Evolutionary conservation across 352 stramenopile species (phyloP).

Genomic region (Pelagophyceae sp.): DNA sequence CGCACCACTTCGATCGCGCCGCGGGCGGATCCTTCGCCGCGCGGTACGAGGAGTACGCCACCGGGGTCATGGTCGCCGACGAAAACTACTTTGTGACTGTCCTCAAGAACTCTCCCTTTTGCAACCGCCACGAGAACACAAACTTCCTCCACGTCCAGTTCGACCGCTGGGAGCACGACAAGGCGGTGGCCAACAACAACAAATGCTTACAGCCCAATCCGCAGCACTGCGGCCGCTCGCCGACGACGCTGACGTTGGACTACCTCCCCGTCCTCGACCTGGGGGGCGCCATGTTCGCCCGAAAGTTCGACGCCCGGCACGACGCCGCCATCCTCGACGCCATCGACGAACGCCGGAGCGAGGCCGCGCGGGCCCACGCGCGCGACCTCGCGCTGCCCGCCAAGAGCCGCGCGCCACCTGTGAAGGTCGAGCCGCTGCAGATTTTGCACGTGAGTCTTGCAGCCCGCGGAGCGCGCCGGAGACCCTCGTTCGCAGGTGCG

Average conservation of each 20-base stretch:
- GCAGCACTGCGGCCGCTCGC: conserved; percentile 59
- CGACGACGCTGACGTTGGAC: conserved; percentile 55
- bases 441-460: too few relatives aligned
- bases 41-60: neutral
- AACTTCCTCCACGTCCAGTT: conserved; percentile 65
- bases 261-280: conserved; percentile 60
- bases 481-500: too few relatives aligned
- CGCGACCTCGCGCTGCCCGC: neutral
- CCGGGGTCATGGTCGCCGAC: conserved; percentile 48
- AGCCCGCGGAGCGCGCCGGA: too few relatives aligned
- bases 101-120: conserved; percentile 56
- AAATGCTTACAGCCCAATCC: conserved; percentile 62
- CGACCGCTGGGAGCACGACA: conserved; percentile 55
- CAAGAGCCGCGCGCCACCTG: too few relatives aligned
- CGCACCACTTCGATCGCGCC: neutral
- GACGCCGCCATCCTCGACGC: conserved; percentile 51
- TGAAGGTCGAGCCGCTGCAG: too few relatives aligned
- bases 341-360: conserved; percentile 39
- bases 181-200: conserved; percentile 40
- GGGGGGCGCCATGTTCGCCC: conserved; percentile 55
- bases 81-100: conserved; percentile 67
- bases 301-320: conserved; percentile 52
- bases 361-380: conserved; percentile 20
- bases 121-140: conserved; percentile 53
- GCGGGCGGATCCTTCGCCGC: conserved; percentile 13